Base-by-base conservation (phyloP, 768 basidiomycete species). In the Agrocybe praecox region DNA sequence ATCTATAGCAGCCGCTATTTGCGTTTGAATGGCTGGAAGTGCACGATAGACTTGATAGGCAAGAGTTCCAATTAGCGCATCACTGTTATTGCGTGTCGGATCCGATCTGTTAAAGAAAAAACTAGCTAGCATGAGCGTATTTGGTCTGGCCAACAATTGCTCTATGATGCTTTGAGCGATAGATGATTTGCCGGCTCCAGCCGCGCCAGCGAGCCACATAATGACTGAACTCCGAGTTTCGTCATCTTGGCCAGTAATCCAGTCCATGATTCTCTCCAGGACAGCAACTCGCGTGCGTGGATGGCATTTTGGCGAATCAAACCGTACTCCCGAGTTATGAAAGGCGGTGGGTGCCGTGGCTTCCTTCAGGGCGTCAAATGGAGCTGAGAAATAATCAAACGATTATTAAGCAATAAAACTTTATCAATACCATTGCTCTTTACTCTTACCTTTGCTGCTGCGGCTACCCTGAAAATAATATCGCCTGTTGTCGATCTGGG, bases 21-120 rank as follows among this genome's bases (percentile, higher is more conserved):
- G 60, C 66, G 55, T 2, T 14, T 32, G 18, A 21, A 18, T 34
- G 14, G 12, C 21, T 22, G 50, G 52, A 55, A 49, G 23, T 12
- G 46, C 46, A 0, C 49, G 18, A 9, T 61, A 61, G 1, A 76
- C 56, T 34, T 76, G 74, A 3, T 63, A 69, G 1, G 68, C 69
- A 24, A 76, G 51, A 0, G 74, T 72, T 1, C 73, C 58, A 8
- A 75, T 49, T 5, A 76, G 63, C 17, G 62, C 58, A 24, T 53
- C 60, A 2, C 62, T 65, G 9, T 62, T 61, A 1, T 63, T 65
- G 11, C 71, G 61, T 22, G 61, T 65, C 9, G 58, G 44, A 33
- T 68, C 67, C 14, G 64, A 61, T n/a, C 68, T 58, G 0, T 68
- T 74, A 61, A 75, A 74, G 58, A 76, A 76, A 60, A 73, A 76